phyloP scores from a whole-genome alignment of 495 filamentous ascomycete species.

The Durotheca rogersii region DNA sequence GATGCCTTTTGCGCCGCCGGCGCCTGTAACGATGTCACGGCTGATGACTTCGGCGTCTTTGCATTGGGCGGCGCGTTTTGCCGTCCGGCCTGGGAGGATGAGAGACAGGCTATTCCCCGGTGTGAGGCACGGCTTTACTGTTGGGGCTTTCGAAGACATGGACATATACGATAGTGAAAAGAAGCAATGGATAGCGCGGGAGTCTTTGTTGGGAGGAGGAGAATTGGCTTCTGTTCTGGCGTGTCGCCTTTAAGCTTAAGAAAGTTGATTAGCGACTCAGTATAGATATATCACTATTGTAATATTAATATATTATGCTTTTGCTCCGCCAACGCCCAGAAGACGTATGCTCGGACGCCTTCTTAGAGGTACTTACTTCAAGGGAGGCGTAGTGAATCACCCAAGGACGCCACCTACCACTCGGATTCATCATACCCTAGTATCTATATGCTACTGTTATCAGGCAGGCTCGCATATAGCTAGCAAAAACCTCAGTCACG shows the following conservation, averaged over 20 bases:
- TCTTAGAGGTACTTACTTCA: too few species aligned
- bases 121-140: constrained; percentile 6
- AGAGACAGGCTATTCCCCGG: constrained; percentile 8
- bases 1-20: constrained; percentile 51
- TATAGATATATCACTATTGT: constrained; percentile 14
- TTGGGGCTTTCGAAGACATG: not conserved
- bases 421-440: too few species aligned
- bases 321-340: too few species aligned
- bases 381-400: too few species aligned
- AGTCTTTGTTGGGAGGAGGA: constrained; percentile 1
- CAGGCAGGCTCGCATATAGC: constrained; percentile 22
- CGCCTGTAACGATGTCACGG: constrained; percentile 49
- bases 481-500: constrained; percentile 25
- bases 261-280: constrained; percentile 1
- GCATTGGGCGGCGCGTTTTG: constrained; percentile 1
- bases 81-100: constrained; percentile 3
- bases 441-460: too few species aligned
- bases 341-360: too few species aligned
- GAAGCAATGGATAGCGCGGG: not conserved
- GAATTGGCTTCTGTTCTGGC: constrained; percentile 5
- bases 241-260: not conserved
- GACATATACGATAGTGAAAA: constrained; percentile 1
- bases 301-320: too few species aligned
- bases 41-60: constrained; percentile 18
- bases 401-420: too few species aligned